Evolutionary conservation across 2,329 filamentous ascomycete species (phyloP).

Genomic region (Aspergillus arachidicola): DNA sequence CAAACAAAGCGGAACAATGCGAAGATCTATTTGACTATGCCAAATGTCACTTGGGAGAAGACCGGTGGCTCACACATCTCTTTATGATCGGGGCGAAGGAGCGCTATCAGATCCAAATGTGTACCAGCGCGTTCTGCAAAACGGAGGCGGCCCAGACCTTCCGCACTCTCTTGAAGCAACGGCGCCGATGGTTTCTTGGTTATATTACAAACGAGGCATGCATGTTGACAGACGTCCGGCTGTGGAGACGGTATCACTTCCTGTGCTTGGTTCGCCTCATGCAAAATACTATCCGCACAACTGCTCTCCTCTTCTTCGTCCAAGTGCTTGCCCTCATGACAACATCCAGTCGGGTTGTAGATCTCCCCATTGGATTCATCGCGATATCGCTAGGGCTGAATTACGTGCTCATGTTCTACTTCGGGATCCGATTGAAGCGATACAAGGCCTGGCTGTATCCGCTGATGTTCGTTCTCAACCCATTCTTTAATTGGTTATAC

Average conservation of each 20-base stretch:
- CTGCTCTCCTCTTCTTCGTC: constrained; percentile 90
- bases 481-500: constrained; percentile 98
- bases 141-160: constrained; percentile 94
- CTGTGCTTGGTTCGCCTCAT: constrained; percentile 85
- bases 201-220: constrained; percentile 98
- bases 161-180: constrained; percentile 84
- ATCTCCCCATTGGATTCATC: constrained; percentile 91
- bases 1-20: constrained; percentile 92
- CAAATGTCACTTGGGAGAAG: constrained; percentile 92
- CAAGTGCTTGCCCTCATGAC: constrained; percentile 84
- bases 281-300: constrained; percentile 95
- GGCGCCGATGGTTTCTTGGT: constrained; percentile 92
- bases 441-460: constrained; percentile 97
- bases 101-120: constrained; percentile 95
- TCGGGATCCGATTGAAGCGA: constrained; percentile 80
- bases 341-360: constrained; percentile 74
- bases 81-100: constrained; percentile 98
- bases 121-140: constrained; percentile 96
- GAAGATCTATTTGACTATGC: constrained; percentile 96
- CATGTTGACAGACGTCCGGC: constrained; percentile 91
- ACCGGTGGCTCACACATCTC: constrained; percentile 94
- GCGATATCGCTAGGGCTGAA: constrained; percentile 89
- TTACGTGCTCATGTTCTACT: constrained; percentile 95
- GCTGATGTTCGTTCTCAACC: constrained; percentile 91
- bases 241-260: constrained; percentile 90